phyloP scores from a whole-genome alignment of 179 eudicot genomes.

The Silene coronaria region DNA sequence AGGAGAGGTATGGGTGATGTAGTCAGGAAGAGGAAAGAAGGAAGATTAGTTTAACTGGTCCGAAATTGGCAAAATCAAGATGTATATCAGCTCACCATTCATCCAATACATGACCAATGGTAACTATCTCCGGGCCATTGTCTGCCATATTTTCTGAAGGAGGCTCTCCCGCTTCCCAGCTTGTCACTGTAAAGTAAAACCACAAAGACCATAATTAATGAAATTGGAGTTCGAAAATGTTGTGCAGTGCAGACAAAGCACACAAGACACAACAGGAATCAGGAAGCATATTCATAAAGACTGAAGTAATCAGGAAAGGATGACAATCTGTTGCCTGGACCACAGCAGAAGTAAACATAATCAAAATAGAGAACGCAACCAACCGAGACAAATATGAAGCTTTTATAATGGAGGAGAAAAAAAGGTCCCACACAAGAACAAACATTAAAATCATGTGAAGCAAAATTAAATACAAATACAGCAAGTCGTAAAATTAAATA shows the following conservation, averaged over 20 bases:
- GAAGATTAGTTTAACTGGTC: neutral
- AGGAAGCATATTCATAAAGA: neutral
- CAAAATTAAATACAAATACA: neutral
- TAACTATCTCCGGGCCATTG: conserved; percentile 20
- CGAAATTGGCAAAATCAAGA: neutral
- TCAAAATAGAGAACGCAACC: neutral
- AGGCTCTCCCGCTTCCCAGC: conserved; percentile 61
- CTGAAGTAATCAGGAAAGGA: neutral
- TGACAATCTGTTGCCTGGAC: neutral
- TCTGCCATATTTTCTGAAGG: conserved; percentile 27
- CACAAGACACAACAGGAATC: neutral
- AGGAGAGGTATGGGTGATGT: neutral
- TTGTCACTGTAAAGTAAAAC: conserved; percentile 44
- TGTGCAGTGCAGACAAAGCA: neutral
- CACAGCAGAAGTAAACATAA: neutral
- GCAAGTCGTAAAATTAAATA: neutral
- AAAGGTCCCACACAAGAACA: neutral
- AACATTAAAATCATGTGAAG: neutral
- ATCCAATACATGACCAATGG: conserved; percentile 76
- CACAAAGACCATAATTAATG: conserved; percentile 2
- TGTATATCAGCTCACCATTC: conserved; percentile 67
- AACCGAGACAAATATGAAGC: neutral
- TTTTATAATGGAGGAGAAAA: neutral
- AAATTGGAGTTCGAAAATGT: neutral
- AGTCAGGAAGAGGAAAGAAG: neutral